Base-by-base conservation (phyloP, 768 basidiomycete genomes). In the Boletus rufocinnamomeus region DNA sequence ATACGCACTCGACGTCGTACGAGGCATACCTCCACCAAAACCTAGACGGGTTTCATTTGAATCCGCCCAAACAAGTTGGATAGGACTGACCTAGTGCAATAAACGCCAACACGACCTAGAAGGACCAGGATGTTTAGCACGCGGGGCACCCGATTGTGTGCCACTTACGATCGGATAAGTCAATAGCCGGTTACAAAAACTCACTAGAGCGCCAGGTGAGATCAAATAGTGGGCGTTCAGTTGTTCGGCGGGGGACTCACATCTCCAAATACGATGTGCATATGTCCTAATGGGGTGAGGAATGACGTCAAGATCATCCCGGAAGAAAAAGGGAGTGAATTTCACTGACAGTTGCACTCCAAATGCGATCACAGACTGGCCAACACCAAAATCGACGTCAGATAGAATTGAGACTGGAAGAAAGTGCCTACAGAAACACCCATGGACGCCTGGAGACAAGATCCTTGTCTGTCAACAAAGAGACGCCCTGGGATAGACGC, bases 201-300 rank as follows among this genome's bases (percentile, higher is more conserved):
- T 75, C 48, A 75, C 75, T 76, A 32, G 35, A 41, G 16, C 10
- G 4, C 21, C 16, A 41, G n/a, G 52, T 57, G 30, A 59, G 49
- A 38, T 60, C 16, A 0, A 50, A 27, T n/a, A n/a, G n/a, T n/a
- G n/a, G n/a, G n/a, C n/a, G 44, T 8, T 34, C 14, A 11, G 17
- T 50, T 40, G 17, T 59, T 51, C 10, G 21, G 21, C 13, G 13
- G 2, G 21, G 56, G 21, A 58, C 75, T 63, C 54, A 75, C 75
- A 53, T 63, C 69, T 74, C 75, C 75, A 75, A 58, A 75, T 68
- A 30, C 74, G 75, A 61, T 75, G 69, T 14, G 74, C 75, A 58
- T 75, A 75, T 60, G 69, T 69, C 65, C 74, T 75, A 25, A 53
- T 54, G 28, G 23, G 30, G 63, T 11, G 25, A 41, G 25, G 23